phyloP scores from a whole-genome alignment of 2,329 filamentous ascomycete species.

The Bipolaris bicolor region DNA sequence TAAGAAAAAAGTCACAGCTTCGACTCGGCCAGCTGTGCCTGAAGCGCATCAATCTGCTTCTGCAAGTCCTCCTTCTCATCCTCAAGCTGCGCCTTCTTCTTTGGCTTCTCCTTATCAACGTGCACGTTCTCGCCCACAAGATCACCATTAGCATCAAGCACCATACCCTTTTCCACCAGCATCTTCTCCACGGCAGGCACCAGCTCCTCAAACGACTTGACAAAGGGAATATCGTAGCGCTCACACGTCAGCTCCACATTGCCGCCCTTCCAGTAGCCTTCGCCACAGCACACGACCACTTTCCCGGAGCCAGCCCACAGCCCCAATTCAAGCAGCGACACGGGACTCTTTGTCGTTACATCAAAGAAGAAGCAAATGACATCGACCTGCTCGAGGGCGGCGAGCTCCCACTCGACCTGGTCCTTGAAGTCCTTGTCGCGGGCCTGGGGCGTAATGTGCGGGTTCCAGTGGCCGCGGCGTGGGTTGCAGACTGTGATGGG shows the following conservation, averaged over 20 bases:
- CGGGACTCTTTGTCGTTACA: constrained; percentile 58
- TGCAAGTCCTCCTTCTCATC: constrained; percentile 7
- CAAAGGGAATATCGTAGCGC: constrained; percentile 52
- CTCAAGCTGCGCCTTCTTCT: constrained; percentile 15
- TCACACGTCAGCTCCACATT: constrained; percentile 66
- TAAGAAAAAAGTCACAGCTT: neutral
- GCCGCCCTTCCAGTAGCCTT: constrained; percentile 63
- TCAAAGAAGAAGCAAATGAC: constrained; percentile 65
- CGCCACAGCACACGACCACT: constrained; percentile 60
- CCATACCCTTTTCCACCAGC: constrained; percentile 39
- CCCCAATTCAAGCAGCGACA: constrained; percentile 67
- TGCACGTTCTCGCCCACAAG: constrained; percentile 15
- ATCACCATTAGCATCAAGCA: constrained; percentile 23
- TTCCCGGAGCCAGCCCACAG: constrained; percentile 56
- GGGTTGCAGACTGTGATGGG: constrained; percentile 66
- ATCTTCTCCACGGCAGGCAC: constrained; percentile 43
- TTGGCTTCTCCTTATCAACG: constrained; percentile 6
- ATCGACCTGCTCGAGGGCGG: constrained; percentile 60
- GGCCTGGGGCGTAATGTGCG: constrained; percentile 56
- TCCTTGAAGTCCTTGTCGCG: constrained; percentile 53
- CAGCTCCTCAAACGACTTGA: constrained; percentile 54
- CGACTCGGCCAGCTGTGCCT: constrained; percentile 1
- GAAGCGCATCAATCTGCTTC: constrained; percentile 6
- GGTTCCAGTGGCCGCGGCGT: constrained; percentile 62
- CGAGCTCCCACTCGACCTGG: constrained; percentile 68